These are phyloP conservation scores for Harringtonia aguacate DNA, from an alignment of 2,329 filamentous ascomycete species.

Conservation along the genomic window DNA sequence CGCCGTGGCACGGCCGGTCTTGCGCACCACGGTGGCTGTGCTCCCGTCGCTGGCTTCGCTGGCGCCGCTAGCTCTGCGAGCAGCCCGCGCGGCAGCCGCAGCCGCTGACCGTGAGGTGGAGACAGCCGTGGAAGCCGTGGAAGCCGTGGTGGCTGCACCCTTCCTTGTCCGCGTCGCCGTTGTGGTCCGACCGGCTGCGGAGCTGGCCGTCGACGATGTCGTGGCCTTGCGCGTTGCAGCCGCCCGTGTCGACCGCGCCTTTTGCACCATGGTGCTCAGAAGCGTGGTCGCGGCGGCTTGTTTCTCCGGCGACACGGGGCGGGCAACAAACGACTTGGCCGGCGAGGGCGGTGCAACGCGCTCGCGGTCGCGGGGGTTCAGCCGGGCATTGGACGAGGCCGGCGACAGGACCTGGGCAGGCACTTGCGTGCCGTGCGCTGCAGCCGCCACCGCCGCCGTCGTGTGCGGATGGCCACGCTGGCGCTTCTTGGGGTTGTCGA, in stretches of 20 bases:
- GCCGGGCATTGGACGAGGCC: slow-evolving; percentile 69
- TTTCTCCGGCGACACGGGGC: slow-evolving; percentile 54
- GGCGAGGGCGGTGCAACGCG: slow-evolving; percentile 32
- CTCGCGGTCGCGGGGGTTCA: slow-evolving; percentile 40
- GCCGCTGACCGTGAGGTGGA: slow-evolving; percentile 18
- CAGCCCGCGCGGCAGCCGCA: slow-evolving; percentile 28
- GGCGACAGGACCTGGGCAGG: slow-evolving; percentile 64
- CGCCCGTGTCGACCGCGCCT: slow-evolving; percentile 44
- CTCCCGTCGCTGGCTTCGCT: slow-evolving; percentile 56
- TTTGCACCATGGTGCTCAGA: slow-evolving; percentile 48
- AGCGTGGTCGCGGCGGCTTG: slow-evolving; percentile 33
- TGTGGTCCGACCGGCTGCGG: slow-evolving; percentile 18
- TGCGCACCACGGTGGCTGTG: slow-evolving; percentile 53
- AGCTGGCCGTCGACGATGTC: slow-evolving; percentile 31
- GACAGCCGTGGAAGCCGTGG: slow-evolving; percentile 24
- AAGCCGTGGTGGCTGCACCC: slow-evolving; percentile 19
- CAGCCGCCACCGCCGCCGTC: slow-evolving; percentile 13
- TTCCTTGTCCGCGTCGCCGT: slow-evolving; percentile 22
- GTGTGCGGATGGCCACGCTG: slow-evolving; percentile 32
- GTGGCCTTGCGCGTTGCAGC: slow-evolving; percentile 32
- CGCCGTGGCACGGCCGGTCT: slow-evolving; percentile 19
- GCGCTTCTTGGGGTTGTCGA: slow-evolving; percentile 62
- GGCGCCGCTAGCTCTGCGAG: slow-evolving; percentile 43
- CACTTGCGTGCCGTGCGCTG: slow-evolving; percentile 10
- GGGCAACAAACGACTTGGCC: slow-evolving; percentile 44